Percentiles rank a stretch among this genome's conserved stretches.
These are phyloP conservation scores for Phytophthora europaea DNA, from an alignment of 352 stramenopile species.

Conservation along the genomic window DNA sequence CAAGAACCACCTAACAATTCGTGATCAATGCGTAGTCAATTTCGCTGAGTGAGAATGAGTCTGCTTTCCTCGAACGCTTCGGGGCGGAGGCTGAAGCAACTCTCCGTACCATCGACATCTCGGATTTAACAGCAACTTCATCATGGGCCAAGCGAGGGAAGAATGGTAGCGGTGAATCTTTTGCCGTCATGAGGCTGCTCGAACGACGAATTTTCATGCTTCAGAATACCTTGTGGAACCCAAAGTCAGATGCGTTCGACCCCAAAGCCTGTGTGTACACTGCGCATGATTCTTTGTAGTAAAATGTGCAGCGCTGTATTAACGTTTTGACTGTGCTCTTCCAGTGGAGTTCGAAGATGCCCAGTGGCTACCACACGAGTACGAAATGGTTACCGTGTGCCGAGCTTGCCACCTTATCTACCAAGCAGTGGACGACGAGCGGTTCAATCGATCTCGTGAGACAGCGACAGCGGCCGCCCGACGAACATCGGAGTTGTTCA, in stretches of 20 bases:
- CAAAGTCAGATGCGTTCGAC: slow-evolving; percentile 66
- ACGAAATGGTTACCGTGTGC: slow-evolving; percentile 62
- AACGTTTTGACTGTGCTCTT: slow-evolving; percentile 2
- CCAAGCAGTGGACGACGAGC: slow-evolving; percentile 56
- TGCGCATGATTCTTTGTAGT: neutral
- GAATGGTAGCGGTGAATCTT: neutral
- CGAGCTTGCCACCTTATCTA: slow-evolving; percentile 61
- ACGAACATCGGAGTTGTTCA: slow-evolving; percentile 38
- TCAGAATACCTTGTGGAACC: slow-evolving; percentile 77
- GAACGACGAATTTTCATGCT: slow-evolving; percentile 78
- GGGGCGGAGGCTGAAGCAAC: slow-evolving; percentile 62
- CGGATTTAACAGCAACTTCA: slow-evolving; percentile 15
- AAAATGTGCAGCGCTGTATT: slow-evolving; percentile 1
- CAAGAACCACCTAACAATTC: neutral
- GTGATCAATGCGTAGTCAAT: slow-evolving; percentile 49
- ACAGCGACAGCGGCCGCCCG: slow-evolving; percentile 42
- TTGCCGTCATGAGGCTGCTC: slow-evolving; percentile 47
- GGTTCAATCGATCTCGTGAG: slow-evolving; percentile 51
- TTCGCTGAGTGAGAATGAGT: slow-evolving; percentile 67
- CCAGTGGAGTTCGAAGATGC: slow-evolving; percentile 62
- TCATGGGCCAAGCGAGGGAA: slow-evolving; percentile 18
- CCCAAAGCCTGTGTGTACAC: slow-evolving; percentile 51
- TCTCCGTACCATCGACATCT: slow-evolving; percentile 22
- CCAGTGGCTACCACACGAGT: slow-evolving; percentile 53
- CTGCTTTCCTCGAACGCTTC: slow-evolving; percentile 62